Percentiles rank a stretch among this genome's conserved stretches.
Conservation (phyloP, 257 asterid species). For the Nicotiana undulata region DNA sequence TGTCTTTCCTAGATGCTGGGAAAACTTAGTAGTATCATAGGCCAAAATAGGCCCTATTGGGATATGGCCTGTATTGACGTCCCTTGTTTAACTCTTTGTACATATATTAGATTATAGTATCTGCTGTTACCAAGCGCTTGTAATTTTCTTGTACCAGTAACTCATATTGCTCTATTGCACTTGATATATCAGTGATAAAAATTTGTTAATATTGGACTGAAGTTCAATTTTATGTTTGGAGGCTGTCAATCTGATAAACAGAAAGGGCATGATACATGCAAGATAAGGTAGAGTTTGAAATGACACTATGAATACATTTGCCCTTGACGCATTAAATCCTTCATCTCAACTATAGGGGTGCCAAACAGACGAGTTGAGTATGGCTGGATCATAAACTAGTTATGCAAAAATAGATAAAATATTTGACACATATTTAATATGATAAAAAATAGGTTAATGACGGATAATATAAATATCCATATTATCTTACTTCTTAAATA, state of each 20-base stretch:
- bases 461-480: too few species aligned
- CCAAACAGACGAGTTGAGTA: too few species aligned
- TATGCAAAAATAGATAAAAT: too few species aligned
- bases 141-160: not conserved
- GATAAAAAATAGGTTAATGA: too few species aligned
- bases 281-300: too few species aligned
- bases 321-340: too few species aligned
- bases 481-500: too few species aligned
- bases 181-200: not conserved
- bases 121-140: not conserved
- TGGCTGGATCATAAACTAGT: too few species aligned
- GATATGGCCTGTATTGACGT: not conserved
- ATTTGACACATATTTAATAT: too few species aligned
- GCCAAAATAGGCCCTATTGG: not conserved
- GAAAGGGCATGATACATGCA: not conserved
- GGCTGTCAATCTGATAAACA: not conserved
- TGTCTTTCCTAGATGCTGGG: not conserved
- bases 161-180: not conserved
- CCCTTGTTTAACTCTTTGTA: not conserved
- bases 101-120: not conserved
- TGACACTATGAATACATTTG: too few species aligned
- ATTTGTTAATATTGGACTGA: not conserved
- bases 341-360: too few species aligned
- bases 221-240: not conserved
- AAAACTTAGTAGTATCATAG: not conserved